Conservation (phyloP, 2,329 filamentous ascomycete genomes). For the Ploettnerulaceae sp. region DNA sequence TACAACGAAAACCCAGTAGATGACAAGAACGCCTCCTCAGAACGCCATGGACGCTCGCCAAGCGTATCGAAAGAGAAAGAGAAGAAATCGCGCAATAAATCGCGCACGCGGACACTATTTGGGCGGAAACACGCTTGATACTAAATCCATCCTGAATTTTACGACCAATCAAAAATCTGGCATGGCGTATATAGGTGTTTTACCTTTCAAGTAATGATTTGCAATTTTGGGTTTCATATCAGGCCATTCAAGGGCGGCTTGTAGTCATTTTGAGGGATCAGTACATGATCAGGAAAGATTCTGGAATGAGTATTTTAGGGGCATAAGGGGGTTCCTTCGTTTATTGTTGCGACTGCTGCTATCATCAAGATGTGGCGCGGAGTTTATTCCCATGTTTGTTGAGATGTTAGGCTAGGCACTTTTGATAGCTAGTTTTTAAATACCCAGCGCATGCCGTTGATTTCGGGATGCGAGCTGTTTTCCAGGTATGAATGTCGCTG, state of each 20-base stretch:
- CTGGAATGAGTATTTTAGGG: not conserved
- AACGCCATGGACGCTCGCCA: constrained; percentile 35
- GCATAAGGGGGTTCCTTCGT: no score
- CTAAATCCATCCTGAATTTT: not conserved
- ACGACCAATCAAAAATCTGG: not conserved
- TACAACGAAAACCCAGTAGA: constrained; percentile 62
- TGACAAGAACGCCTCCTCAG: constrained; percentile 33
- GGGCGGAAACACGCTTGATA: constrained; percentile 35
- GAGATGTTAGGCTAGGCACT: not conserved
- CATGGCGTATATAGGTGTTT: no score
- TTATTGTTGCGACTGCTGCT: no score
- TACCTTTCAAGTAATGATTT: constrained; percentile 6
- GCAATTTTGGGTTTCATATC: not conserved
- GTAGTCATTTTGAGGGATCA: no score
- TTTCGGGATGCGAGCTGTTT: constrained; percentile 8
- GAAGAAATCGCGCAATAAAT: constrained; percentile 71
- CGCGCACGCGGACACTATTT: constrained; percentile 69
- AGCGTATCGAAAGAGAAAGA: constrained; percentile 31
- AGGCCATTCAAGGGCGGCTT: not conserved
- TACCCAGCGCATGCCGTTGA: constrained; percentile 12
- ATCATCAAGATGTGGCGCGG: not conserved
- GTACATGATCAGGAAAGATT: no score
- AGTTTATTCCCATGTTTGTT: not conserved
- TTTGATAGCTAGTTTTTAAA: constrained; percentile 5
- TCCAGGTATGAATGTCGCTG: not conserved